Evolutionary conservation across 345 rosid species (phyloP), one percentile per base, ranked within the genome.

Genomic region (Gossypium rotundifolium): DNA sequence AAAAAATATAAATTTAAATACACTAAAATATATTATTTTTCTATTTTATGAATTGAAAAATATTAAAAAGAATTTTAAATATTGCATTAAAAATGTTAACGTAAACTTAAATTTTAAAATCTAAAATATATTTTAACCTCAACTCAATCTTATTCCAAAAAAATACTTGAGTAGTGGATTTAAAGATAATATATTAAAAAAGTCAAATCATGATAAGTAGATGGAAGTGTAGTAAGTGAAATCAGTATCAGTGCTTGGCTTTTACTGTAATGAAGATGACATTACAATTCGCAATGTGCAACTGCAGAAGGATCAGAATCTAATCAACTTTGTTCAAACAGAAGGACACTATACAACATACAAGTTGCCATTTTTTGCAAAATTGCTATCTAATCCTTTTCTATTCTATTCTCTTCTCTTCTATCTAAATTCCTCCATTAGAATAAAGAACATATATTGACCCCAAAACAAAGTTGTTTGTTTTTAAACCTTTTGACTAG

Each of bases 401-500:
- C 64, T 75, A 16, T 49, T 23, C 33, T 70, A n/a, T 17, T 11
- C 25, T 18, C 22, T n/a, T 11, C 23, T 59, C 23, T 22, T 51
- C 17, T 4, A 9, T 17, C 33, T 7, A 58, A 58, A 52, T 65
- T 22, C 62, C 40, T 6, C 62, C 33, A 58, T 58, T 29, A 54
- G 64, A 11, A 2, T 17, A 2, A 46, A 11, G 2, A 23, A 38
- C 9, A 42, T 3, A 59, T 9, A 59, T 13, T 12, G 57, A 20
- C 11, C 13, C 27, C 46, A 69, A 23, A 17, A 11, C 0, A 18
- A 51, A 48, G 52, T 48, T 2, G 11, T 27, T 48, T 48, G 14
- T 27, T 81, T 76, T 83, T 79, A 90, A 74, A 85, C 96, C 78
- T 83, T 79, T 42, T 74, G 71, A 70, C 62, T 13, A 67, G 68